phyloP scores from a whole-genome alignment of 257 asterid species.

The Eustoma russellianum region DNA sequence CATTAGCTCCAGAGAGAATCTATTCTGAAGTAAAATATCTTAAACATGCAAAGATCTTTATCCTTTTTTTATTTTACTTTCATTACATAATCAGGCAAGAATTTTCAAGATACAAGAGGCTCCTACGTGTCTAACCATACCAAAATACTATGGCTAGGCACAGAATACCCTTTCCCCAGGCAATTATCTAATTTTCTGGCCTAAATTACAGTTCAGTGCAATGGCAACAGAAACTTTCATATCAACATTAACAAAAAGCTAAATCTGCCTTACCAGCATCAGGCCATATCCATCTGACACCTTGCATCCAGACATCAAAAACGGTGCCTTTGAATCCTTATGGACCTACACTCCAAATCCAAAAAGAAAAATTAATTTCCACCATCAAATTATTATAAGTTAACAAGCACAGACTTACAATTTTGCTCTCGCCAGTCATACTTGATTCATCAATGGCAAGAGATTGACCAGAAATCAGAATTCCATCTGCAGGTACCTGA shows the following conservation, averaged over 20 bases:
- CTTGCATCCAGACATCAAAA: slow-evolving; percentile 95
- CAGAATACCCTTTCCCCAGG: no score
- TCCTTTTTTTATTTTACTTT: no score
- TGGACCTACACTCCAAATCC: slow-evolving; percentile 41
- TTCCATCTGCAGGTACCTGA: slow-evolving; percentile 96
- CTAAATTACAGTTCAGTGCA: no score
- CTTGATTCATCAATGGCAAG: slow-evolving; percentile 94
- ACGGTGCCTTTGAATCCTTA: slow-evolving; percentile 76
- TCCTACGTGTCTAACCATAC: no score
- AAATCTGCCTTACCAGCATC: slow-evolving; percentile 60
- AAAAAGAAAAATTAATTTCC: slow-evolving; percentile 5
- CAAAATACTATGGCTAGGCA: no score
- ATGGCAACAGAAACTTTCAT: background rate
- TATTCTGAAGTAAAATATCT: no score
- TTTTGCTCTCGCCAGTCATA: slow-evolving; percentile 99
- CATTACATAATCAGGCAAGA: no score
- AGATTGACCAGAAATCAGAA: slow-evolving; percentile 67
- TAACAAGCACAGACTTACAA: slow-evolving; percentile 40
- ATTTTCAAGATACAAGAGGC: no score
- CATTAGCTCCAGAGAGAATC: no score
- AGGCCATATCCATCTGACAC: slow-evolving; percentile 95
- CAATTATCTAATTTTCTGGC: no score
- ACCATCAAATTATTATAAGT: slow-evolving; percentile 9
- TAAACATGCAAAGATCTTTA: no score
- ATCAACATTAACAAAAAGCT: background rate